Conservation (phyloP, 192 early-diverging fungal genomes). For the Endogone sp. region DNA sequence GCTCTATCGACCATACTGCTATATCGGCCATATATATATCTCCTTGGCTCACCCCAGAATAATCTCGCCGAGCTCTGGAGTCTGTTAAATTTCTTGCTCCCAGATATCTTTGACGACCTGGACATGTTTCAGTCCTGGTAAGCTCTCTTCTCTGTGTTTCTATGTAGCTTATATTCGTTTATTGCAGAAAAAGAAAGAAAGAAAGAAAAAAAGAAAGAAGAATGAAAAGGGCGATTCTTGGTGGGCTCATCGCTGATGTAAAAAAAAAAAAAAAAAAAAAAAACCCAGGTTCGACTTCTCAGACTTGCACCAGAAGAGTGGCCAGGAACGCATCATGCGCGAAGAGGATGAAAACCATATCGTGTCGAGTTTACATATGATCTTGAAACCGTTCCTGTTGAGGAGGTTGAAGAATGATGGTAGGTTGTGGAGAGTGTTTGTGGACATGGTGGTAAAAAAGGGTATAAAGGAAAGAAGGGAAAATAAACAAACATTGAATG, state of each 20-base stretch:
- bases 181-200: too few relatives aligned
- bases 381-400: conserved; percentile 70
- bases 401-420: conserved; percentile 68
- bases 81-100: conserved; percentile 90
- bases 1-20: neutral
- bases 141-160: conserved; percentile 3
- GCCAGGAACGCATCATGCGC: conserved; percentile 58
- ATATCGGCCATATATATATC: neutral
- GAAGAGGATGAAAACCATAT: conserved; percentile 65
- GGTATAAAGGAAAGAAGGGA: too few relatives aligned
- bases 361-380: conserved; percentile 80
- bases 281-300: conserved; percentile 67
- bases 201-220: too few relatives aligned
- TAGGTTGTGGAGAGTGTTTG: conserved; percentile 15
- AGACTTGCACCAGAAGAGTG: conserved; percentile 62
- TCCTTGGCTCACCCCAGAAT: conserved; percentile 51
- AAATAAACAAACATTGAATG: too few relatives aligned
- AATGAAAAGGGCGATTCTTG: neutral
- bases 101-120: conserved; percentile 91
- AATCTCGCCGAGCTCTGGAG: conserved; percentile 94
- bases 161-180: neutral
- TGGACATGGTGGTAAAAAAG: neutral
- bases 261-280: neutral
- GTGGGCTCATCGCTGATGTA: neutral
- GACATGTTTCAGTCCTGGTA: conserved; percentile 84